Base-by-base conservation (phyloP, 2,329 filamentous ascomycete genomes). In the Claviceps purpurea region DNA sequence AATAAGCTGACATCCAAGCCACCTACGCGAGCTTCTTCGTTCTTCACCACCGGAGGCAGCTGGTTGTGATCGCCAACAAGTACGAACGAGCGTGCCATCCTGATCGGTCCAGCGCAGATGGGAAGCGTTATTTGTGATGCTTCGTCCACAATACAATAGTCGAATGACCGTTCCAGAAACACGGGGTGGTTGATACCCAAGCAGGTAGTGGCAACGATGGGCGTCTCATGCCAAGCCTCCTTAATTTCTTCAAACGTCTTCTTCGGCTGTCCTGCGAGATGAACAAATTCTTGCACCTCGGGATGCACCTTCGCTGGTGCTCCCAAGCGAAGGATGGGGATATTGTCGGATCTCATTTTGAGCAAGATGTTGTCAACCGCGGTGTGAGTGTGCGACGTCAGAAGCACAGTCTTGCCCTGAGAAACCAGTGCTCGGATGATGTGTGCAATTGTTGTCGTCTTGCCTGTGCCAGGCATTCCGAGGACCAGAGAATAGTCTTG, bases 141-240 rank as follows among this genome's bases (percentile, higher is more conserved):
- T 68, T 98, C 93, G 58, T 98, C 93, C 4, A 98, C 91, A 56
- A 98, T 97, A 63, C 93, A 98, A 64, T 96, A 97, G 68, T 98
- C 93, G 59, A 98, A 98, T 0, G 84, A 82, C 4, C 93, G 85
- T 62, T 91, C 86, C 52, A 80, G 85, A 69, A 98, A 97, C 8
- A 98, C 72, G 2, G 84, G 78, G 65, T 98, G 93, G 59, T 85
- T 91, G 64, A 96, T 87, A 2, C 90, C 89, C 26, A 98, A 77
- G 63, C 93, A 98, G 0, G 93, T 97, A 0, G 93, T 96, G 4
- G 91, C 93, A 3, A 98, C 93, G 30, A 98, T 83, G 1, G 87
- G 87, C 2, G 87, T 88, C 48, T 84, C 82, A 64, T 93, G 86
- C 79, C 93, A 97, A 0, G 85, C 84, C 52, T 80, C 77, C 56